A percentile compares a stretch with the other conserved stretches of the same genome.
phyloP scores from a whole-genome alignment of 1,284 basidiomycete species.

The Chalciporus sp. region DNA sequence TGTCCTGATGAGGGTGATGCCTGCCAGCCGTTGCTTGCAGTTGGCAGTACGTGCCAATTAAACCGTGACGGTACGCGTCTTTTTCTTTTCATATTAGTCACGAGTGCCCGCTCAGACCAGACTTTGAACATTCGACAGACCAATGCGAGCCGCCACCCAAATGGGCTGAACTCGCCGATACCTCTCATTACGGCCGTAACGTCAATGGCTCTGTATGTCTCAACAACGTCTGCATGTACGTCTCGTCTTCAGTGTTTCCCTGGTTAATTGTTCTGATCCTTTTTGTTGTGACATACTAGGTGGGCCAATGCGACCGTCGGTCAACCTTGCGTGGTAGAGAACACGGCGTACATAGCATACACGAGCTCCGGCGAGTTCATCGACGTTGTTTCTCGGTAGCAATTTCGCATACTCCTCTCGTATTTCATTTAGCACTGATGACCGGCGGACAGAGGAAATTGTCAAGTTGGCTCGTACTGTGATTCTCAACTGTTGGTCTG shows the following conservation, averaged over 20 bases:
- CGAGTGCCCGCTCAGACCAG: not conserved
- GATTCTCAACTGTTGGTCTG: constrained; percentile 65
- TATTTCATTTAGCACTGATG: not conserved
- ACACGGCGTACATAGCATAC: constrained; percentile 77
- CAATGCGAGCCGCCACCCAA: constrained; percentile 73
- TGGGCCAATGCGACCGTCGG: constrained; percentile 75
- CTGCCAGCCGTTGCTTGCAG: constrained; percentile 63
- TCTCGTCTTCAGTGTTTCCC: constrained; percentile 14
- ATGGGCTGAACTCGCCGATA: constrained; percentile 61
- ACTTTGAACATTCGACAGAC: constrained; percentile 48
- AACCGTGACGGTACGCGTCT: constrained; percentile 76
- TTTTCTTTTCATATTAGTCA: not conserved
- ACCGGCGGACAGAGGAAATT: constrained; percentile 57
- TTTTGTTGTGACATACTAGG: constrained; percentile 45
- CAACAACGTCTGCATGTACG: constrained; percentile 79
- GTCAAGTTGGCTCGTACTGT: constrained; percentile 70
- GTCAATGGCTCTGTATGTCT: constrained; percentile 83
- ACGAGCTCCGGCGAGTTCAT: constrained; percentile 59
- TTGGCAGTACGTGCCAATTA: constrained; percentile 78
- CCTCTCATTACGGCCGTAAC: constrained; percentile 62
- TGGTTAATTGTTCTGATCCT: not conserved
- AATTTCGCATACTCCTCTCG: not conserved
- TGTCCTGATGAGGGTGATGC: constrained; percentile 84
- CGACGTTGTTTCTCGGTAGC: constrained; percentile 76
- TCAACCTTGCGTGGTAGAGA: constrained; percentile 70